These are phyloP conservation scores for Cinnamomum chago DNA, from an alignment of 164 flowering plant species.

Conservation along the genomic window DNA sequence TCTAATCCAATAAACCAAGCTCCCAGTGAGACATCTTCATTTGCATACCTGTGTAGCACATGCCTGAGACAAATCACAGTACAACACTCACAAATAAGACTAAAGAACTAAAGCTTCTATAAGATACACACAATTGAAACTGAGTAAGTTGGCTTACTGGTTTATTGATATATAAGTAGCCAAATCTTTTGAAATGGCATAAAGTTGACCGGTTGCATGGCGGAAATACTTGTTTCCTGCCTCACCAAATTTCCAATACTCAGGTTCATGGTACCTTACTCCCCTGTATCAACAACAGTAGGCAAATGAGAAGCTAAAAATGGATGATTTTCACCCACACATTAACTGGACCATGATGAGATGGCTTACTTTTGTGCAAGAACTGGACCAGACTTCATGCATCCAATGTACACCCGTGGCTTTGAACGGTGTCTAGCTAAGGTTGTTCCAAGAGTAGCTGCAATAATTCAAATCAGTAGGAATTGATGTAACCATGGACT, in stretches of 20 bases:
- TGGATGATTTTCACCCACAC: neutral
- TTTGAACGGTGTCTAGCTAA: constrained; percentile 67
- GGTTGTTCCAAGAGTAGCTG: constrained; percentile 86
- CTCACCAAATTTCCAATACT: constrained; percentile 96
- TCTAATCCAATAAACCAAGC: constrained; percentile 96
- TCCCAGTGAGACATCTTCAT: constrained; percentile 93
- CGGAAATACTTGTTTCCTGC: constrained; percentile 92
- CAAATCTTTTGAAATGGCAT: constrained; percentile 83
- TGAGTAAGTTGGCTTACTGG: constrained; percentile 48
- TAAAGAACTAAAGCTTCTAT: neutral
- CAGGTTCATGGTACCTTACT: constrained; percentile 93
- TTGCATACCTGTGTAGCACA: constrained; percentile 79
- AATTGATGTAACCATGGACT: neutral
- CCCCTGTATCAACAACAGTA: constrained; percentile 47
- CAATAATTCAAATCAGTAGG: constrained; percentile 16
- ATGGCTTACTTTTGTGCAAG: constrained; percentile 79
- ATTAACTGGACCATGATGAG: constrained; percentile 3
- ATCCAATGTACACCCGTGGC: constrained; percentile 83
- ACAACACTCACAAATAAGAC: neutral
- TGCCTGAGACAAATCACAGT: constrained; percentile 43
- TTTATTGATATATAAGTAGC: constrained; percentile 81
- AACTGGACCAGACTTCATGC: constrained; percentile 98
- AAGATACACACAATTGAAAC: neutral
- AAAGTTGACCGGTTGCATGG: constrained; percentile 97
- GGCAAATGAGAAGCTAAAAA: constrained; percentile 1